Evolutionary conservation across 768 basidiomycete genomes (phyloP), one percentile per base, ranked within the genome.

Genomic region (Tylopilus balloui): DNA sequence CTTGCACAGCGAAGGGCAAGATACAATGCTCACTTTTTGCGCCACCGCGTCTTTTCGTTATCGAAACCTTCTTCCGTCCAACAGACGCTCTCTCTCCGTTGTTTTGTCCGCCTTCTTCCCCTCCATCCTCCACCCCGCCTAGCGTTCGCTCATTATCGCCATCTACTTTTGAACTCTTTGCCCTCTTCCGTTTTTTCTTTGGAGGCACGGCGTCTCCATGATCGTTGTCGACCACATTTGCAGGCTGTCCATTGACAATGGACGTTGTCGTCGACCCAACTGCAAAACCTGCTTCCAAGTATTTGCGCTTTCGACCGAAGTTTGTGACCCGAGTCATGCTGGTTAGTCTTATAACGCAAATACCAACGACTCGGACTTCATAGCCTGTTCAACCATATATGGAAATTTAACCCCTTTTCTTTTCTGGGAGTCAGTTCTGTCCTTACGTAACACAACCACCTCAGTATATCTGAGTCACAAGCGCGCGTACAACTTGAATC

Each of bases 241-340:
- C 24, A 28, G 25, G 36, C 20, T 34, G 48, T 42, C 52, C 42
- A 17, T 27, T 41, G 21, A 9, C 5, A 20, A 1, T 12, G 34
- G 40, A 32, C 19, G 51, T 34, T 17, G 47, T 39, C 13, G 64
- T 10, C 14, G 20, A 24, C 15, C 53, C 52, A 25, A 41, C 45
- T 28, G 52, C 28, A 54, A 85, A 79, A 0, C 78, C 81, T 13
- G 86, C 83, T 52, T 89, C 73, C 13, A 88, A 54, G 59, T 87
- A 80, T 5, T 80, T 83, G 42, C 88, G 71, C 63, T 90, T 91
- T 45, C 77, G 75, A n/a, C 82, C 83, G 64, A 89, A 76, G 56
- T 80, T 82, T 9, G 88, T 88, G 48, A 82, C 70, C 36, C 88
- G 79, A 13, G 88, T 88, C 88, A 90, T 49, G 42, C 27, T 42